A percentile compares a stretch with the other conserved stretches of the same genome.
Evolutionary conservation across 495 filamentous ascomycete genomes (phyloP).

Genomic region (Paragyromitra xinjiangensis): DNA sequence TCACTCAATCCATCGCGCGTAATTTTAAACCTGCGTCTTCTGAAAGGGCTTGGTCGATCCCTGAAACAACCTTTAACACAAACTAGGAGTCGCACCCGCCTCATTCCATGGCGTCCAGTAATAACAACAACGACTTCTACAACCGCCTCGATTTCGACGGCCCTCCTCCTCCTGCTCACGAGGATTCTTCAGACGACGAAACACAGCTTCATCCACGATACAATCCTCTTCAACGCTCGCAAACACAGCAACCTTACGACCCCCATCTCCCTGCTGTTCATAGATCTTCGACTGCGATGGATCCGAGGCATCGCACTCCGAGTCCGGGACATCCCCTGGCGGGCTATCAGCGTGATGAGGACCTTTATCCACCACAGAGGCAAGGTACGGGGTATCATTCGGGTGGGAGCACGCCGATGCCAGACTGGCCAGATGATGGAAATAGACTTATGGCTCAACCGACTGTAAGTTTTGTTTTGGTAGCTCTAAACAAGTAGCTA

Average conservation of each 20-base stretch:
- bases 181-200: constrained; percentile 52
- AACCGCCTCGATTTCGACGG: constrained; percentile 50
- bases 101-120: constrained; percentile 48
- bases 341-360: constrained; percentile 54
- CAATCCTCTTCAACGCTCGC: constrained; percentile 1
- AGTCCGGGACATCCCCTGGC: constrained; percentile 53
- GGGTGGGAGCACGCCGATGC: constrained; percentile 45
- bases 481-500: background rate
- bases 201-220: constrained; percentile 22
- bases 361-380: constrained; percentile 50
- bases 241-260: constrained; percentile 48
- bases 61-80: constrained; percentile 11
- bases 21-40: constrained; percentile 42
- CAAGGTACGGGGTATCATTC: constrained; percentile 55
- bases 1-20: constrained; percentile 46
- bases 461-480: constrained; percentile 50
- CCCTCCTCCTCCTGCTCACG: constrained; percentile 45
- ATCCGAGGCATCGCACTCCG: constrained; percentile 52
- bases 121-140: constrained; percentile 52
- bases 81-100: constrained; percentile 22
- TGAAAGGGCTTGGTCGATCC: constrained; percentile 21
- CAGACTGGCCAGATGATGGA: constrained; percentile 50
- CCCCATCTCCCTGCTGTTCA: constrained; percentile 31
- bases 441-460: constrained; percentile 54
- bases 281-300: constrained; percentile 36